Evolutionary conservation across 164 flowering plant species (phyloP).

Genomic region (Sextonia rubra): DNA sequence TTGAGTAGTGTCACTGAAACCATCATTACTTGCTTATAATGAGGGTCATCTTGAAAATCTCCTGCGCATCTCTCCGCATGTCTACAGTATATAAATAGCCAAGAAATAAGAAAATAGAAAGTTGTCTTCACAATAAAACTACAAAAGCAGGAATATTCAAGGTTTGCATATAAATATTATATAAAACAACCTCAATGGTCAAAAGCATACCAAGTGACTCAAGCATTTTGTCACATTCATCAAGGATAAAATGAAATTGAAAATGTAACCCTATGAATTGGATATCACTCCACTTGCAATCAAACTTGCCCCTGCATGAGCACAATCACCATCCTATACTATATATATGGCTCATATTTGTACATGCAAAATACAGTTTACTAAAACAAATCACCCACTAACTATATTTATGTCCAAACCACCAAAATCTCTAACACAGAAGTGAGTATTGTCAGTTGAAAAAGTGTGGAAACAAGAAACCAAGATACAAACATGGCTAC

Average conservation of each 20-base stretch:
- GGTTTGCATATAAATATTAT: neutral
- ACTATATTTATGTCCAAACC: too few relatives aligned
- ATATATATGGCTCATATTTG: too few relatives aligned
- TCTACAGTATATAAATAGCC: conserved; percentile 35
- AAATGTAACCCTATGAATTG: too few relatives aligned
- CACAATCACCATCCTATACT: too few relatives aligned
- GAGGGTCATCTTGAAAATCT: conserved; percentile 97
- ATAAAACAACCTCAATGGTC: neutral
- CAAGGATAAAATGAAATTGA: conserved; percentile 96
- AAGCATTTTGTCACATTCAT: conserved; percentile 98
- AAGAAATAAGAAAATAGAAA: neutral
- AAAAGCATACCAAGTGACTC: conserved; percentile 76
- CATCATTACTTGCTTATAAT: conserved; percentile 99
- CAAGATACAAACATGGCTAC: too few relatives aligned
- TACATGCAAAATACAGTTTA: too few relatives aligned
- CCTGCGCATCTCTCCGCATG: conserved; percentile 98
- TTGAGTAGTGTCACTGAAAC: conserved; percentile 98
- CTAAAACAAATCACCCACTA: too few relatives aligned
- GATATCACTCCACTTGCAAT: too few relatives aligned
- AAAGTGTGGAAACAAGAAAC: too few relatives aligned
- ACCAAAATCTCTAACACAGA: too few relatives aligned
- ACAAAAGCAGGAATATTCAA: neutral
- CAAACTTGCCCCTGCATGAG: too few relatives aligned
- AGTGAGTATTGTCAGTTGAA: too few relatives aligned
- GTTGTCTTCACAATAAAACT: neutral